phyloP scores from a whole-genome alignment of 257 asterid species.

The Agastache rugosa region DNA sequence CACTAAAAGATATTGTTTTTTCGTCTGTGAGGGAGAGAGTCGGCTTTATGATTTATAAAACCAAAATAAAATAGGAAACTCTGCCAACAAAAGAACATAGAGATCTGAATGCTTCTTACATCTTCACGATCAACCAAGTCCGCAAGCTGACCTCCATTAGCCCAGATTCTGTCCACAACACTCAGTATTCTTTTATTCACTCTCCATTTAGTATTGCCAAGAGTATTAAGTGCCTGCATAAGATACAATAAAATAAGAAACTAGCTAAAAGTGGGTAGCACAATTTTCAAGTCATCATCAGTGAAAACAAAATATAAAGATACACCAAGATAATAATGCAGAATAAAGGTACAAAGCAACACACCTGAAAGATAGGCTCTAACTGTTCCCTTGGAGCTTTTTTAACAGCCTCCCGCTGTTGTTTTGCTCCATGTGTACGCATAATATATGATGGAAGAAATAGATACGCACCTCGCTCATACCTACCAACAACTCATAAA shows the following conservation, averaged over 20 bases:
- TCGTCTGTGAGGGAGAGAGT: neutral
- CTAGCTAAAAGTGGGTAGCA: neutral
- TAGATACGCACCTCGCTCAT: conserved; percentile 88
- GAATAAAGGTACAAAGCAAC: conserved; percentile 3
- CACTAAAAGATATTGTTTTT: neutral
- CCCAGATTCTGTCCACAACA: conserved; percentile 90
- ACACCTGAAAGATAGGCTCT: conserved; percentile 80
- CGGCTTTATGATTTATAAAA: neutral
- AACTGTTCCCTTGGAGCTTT: conserved; percentile 73
- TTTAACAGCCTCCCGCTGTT: conserved; percentile 82
- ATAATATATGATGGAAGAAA: conserved; percentile 90
- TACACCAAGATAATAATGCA: neutral
- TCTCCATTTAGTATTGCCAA: conserved; percentile 95
- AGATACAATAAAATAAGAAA: conserved; percentile 25
- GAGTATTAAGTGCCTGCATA: conserved; percentile 86
- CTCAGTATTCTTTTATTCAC: conserved; percentile 82
- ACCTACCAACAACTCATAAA: conserved; percentile 53
- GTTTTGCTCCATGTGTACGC: conserved; percentile 99
- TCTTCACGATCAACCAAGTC: conserved; percentile 92
- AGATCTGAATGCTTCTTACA: conserved; percentile 53
- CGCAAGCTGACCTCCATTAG: conserved; percentile 85
- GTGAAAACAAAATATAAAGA: conserved; percentile 11
- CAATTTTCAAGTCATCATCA: conserved; percentile 11
- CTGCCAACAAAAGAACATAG: neutral
- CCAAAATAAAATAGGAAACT: neutral